Conservation (phyloP, 177 flowering plant genomes). For the Vitis hybrid region DNA sequence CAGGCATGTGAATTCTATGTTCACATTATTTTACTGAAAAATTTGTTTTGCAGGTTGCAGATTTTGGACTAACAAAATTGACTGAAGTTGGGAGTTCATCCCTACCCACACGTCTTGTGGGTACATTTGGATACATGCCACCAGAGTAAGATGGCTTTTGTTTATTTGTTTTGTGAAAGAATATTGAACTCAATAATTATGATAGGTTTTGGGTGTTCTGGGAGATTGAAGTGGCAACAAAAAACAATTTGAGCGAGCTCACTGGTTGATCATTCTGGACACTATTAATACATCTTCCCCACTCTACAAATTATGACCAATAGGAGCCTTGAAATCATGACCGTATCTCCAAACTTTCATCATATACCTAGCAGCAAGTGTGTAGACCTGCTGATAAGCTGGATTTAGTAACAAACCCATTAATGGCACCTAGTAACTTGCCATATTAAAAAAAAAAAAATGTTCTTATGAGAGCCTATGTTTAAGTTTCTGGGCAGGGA, state of each 20-base stretch:
- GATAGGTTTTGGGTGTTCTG: not conserved
- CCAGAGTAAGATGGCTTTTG: slow-evolving; percentile 72
- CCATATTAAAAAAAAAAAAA: not conserved
- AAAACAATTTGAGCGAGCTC: not conserved
- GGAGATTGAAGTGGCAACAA: not conserved
- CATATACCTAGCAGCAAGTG: not conserved
- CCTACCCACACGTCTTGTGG: slow-evolving; percentile 73
- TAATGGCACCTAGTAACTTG: not conserved
- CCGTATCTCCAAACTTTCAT: too few relatives aligned
- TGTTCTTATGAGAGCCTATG: not conserved
- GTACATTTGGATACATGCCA: slow-evolving; percentile 98
- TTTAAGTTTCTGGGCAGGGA: not conserved
- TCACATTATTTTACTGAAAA: slow-evolving; percentile 5
- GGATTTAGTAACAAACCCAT: not conserved
- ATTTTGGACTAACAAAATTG: slow-evolving; percentile 88
- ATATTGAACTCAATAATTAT: not conserved
- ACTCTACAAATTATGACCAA: too few relatives aligned
- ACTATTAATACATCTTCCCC: too few relatives aligned
- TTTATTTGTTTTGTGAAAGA: not conserved
- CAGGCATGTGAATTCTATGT: not conserved
- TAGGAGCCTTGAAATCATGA: too few relatives aligned
- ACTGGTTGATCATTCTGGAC: too few relatives aligned
- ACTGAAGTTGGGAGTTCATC: slow-evolving; percentile 78
- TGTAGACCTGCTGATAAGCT: not conserved
- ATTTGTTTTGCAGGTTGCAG: slow-evolving; percentile 68